Evolutionary conservation across 2,329 filamentous ascomycete genomes (phyloP), one percentile per base, ranked within the genome.

Genomic region (Penicillium griseofulvum): DNA sequence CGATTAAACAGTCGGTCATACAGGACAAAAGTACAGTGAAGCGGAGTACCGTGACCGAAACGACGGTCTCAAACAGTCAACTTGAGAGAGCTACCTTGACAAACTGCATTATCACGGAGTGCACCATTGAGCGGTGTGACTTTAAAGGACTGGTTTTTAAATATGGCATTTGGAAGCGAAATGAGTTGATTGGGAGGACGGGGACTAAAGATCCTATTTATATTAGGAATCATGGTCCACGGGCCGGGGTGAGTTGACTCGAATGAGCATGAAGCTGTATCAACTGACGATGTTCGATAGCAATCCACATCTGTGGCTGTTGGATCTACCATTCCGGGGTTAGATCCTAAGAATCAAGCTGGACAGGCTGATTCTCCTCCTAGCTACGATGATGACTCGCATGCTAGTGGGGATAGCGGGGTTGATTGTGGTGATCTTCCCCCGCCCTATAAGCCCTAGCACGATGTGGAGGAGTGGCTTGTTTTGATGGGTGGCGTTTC

Each of bases 91-190:
- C 56, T 4, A 34, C 8, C 1, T 28, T 69, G 37, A 36, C 19
- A 5, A 49, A 69, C 7, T 69, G 67, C n/a, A 57, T 67, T 24
- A 58, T 67, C 6, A 47, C 49, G 0, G 55, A 65, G 8, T 69
- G 65, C 52, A 37, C 61, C 9, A 54, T 70, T 37, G 49, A 55
- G 1, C 52, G 54, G 22, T 59, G 58, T 9, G 54, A 61, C 5
- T 66, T 69, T 11, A 58, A 38, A 22, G 66, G 62, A 7, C 61
- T 68, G 61, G 49, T 64, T 31, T 41, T 68, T 14, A 59, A 61
- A 44, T 57, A 65, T 54, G 65, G 64, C 7, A 55, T 68, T 24
- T 70, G 67, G 68, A 65, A 58, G 52, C 58, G 56, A 45, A 66
- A 65, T 3, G 46, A 49, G 29, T 55, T 70, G 31, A 49, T 69